These are phyloP conservation scores for Ascochyta viciae-villosae DNA, from an alignment of 2,329 filamentous ascomycete species.

Conservation along the genomic window DNA sequence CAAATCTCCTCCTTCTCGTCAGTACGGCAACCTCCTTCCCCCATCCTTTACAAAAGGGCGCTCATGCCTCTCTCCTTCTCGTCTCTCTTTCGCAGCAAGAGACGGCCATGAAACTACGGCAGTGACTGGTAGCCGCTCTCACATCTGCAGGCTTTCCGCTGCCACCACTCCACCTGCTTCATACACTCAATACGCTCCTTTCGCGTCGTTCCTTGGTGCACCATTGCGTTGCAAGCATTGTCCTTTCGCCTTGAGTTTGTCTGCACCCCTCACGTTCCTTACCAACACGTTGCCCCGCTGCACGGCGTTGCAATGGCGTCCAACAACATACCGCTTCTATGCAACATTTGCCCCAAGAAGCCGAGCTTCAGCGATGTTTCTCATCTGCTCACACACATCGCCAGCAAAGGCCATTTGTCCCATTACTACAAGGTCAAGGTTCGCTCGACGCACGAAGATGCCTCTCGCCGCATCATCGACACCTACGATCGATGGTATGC, in stretches of 20 bases:
- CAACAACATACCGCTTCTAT: slow-evolving; percentile 71
- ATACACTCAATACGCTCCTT: slow-evolving; percentile 45
- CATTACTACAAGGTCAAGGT: slow-evolving; percentile 84
- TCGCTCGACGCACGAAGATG: slow-evolving; percentile 69
- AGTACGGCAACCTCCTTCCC: slow-evolving; percentile 32
- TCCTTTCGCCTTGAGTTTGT: slow-evolving; percentile 31
- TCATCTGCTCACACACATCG: slow-evolving; percentile 88
- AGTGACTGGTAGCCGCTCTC: slow-evolving; percentile 36
- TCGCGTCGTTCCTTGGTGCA: slow-evolving; percentile 36
- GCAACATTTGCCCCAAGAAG: slow-evolving; percentile 81
- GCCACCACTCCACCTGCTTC: slow-evolving; percentile 44
- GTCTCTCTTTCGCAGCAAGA: slow-evolving; percentile 2
- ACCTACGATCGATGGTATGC: slow-evolving; percentile 82
- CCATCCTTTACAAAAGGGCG: slow-evolving; percentile 17
- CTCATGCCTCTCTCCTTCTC: slow-evolving; percentile 13
- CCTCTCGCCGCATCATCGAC: slow-evolving; percentile 68
- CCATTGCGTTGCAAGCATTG: slow-evolving; percentile 37
- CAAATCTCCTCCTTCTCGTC: slow-evolving; percentile 35
- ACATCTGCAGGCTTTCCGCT: slow-evolving; percentile 33
- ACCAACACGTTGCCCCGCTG: slow-evolving; percentile 14
- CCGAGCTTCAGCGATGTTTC: slow-evolving; percentile 89
- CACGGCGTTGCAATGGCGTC: slow-evolving; percentile 45
- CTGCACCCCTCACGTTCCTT: slow-evolving; percentile 35
- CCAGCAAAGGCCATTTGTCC: slow-evolving; percentile 90
- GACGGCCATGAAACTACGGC: slow-evolving; percentile 31